Percentiles rank a stretch among this genome's conserved stretches.
phyloP scores from a whole-genome alignment of 768 basidiomycete species.

The Phallus indusiatus region DNA sequence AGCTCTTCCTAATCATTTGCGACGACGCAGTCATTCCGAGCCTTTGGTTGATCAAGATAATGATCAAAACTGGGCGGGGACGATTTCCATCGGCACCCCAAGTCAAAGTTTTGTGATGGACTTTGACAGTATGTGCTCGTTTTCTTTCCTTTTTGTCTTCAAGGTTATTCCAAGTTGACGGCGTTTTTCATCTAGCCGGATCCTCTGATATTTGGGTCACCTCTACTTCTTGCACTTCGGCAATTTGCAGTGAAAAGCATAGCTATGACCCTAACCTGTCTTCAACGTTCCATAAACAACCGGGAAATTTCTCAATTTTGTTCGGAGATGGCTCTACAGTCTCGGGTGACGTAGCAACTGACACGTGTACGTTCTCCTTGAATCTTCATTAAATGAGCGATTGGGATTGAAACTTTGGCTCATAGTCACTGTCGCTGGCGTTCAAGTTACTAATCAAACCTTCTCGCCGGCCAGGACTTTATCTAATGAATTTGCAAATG shows the following conservation, averaged over 20 bases:
- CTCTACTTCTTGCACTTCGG: conserved; percentile 16
- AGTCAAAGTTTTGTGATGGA: conserved; percentile 27
- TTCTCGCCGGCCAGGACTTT: conserved; percentile 20
- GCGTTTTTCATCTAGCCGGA: conserved; percentile 13
- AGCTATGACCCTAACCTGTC: conserved; percentile 22
- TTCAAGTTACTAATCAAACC: conserved; percentile 14
- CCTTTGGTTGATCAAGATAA: conserved; percentile 18
- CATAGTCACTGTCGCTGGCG: conserved; percentile 1
- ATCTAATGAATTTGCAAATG: conserved; percentile 13
- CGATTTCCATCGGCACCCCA: conserved; percentile 29
- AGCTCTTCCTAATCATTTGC: conserved; percentile 11
- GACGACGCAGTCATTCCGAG: conserved; percentile 23
- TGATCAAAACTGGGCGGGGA: conserved; percentile 27
- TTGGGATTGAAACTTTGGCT: not conserved
- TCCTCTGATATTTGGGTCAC: conserved; percentile 30
- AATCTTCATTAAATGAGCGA: not conserved
- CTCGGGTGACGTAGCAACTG: conserved; percentile 28
- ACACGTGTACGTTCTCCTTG: conserved; percentile 18
- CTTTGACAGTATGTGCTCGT: conserved; percentile 25
- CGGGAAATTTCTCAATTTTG: conserved; percentile 25
- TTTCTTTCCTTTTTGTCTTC: not conserved
- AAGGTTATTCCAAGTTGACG: not conserved
- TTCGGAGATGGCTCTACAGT: conserved; percentile 35
- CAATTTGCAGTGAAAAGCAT: conserved; percentile 13
- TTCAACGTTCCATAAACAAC: conserved; percentile 20